phyloP scores from a whole-genome alignment of 2,329 filamentous ascomycete genomes.

The Pyrenochaeta sp. region DNA sequence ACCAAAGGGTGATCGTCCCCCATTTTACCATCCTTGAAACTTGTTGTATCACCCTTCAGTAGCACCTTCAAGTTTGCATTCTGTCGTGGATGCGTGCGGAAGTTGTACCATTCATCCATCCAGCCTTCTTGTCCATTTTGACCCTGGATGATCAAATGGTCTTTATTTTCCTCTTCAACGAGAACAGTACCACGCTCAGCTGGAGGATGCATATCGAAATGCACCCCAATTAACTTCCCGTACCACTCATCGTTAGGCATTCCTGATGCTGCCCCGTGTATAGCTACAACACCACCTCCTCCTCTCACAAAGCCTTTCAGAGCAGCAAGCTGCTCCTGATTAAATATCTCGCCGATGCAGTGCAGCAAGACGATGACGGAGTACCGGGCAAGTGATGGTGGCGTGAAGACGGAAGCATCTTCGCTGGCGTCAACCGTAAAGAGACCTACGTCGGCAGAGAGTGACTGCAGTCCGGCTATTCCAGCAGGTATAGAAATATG shows the following conservation, averaged over 20 bases:
- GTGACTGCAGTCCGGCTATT: conserved; percentile 19
- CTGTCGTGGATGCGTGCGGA: conserved; percentile 29
- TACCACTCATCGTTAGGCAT: conserved; percentile 35
- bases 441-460: conserved; percentile 6
- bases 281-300: conserved; percentile 35
- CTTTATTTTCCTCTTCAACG: conserved; percentile 4
- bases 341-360: conserved; percentile 24
- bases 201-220: conserved; percentile 37
- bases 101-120: conserved; percentile 44
- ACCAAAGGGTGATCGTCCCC: conserved; percentile 38
- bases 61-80: conserved; percentile 30
- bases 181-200: conserved; percentile 28
- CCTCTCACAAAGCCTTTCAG: conserved; percentile 22
- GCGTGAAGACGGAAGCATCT: conserved; percentile 22
- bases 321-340: conserved; percentile 14
- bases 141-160: conserved; percentile 14
- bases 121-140: conserved; percentile 13
- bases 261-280: conserved; percentile 37
- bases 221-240: conserved; percentile 29
- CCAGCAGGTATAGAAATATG: conserved; percentile 34
- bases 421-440: conserved; percentile 28
- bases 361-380: conserved; percentile 26
- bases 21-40: conserved; percentile 31
- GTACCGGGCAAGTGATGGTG: conserved; percentile 10
- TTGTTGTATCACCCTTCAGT: conserved; percentile 27